These are phyloP conservation scores for Casaregolazyma lundiana DNA, from an alignment of 1,139 yeast species.

Conservation along the genomic window DNA sequence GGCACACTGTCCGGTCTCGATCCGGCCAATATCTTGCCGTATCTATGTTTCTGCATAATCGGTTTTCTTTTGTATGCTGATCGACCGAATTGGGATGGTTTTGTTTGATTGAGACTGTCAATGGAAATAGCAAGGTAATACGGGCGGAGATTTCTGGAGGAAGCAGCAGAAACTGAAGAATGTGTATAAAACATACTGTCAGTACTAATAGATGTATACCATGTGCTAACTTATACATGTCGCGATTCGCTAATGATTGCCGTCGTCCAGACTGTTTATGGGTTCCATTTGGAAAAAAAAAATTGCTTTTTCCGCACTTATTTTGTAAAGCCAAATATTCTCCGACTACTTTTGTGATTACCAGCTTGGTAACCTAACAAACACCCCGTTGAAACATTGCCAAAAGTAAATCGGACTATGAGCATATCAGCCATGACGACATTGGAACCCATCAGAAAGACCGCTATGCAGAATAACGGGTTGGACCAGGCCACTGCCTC, in stretches of 20 bases:
- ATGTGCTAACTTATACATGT: too few relatives aligned
- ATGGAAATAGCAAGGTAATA: too few relatives aligned
- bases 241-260: too few relatives aligned
- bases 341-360: conserved; percentile 1
- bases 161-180: too few relatives aligned
- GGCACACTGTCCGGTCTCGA: too few relatives aligned
- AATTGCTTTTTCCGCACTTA: background rate
- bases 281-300: background rate
- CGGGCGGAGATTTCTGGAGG: too few relatives aligned
- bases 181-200: too few relatives aligned
- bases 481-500: background rate
- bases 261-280: too few relatives aligned
- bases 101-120: background rate
- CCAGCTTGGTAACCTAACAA: conserved; percentile 1
- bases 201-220: too few relatives aligned
- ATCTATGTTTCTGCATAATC: background rate
- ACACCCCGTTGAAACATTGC: background rate
- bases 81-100: conserved; percentile 1
- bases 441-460: background rate
- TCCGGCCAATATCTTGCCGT: background rate
- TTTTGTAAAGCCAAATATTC: background rate
- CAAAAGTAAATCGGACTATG: background rate
- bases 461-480: background rate
- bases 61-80: background rate
- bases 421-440: conserved; percentile 1